Conservation (phyloP, 768 basidiomycete genomes). For the Gelatoporia subvermispora region DNA sequence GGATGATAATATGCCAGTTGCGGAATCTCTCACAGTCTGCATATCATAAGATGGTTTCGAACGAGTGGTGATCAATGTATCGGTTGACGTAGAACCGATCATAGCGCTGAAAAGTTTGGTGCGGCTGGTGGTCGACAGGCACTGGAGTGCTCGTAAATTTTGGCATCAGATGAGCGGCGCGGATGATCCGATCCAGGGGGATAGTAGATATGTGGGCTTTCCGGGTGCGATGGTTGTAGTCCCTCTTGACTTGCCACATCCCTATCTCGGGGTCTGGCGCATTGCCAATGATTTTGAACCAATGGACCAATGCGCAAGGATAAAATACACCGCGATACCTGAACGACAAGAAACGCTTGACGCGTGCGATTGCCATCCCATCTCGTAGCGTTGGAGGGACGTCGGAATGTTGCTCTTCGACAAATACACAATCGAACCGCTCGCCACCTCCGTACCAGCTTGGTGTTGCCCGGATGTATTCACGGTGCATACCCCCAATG, state of each 20-base stretch:
- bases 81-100: conserved; percentile 8
- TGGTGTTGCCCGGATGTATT: conserved; percentile 17
- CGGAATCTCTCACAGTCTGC: too few relatives aligned
- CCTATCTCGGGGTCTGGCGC: conserved; percentile 18
- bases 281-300: not conserved
- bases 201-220: too few relatives aligned
- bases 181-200: conserved; percentile 9
- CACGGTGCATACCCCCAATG: conserved; percentile 17
- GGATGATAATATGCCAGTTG: too few relatives aligned
- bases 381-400: too few relatives aligned
- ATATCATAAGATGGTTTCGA: conserved; percentile 9
- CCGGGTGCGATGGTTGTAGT: conserved; percentile 15
- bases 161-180: conserved; percentile 23
- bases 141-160: not conserved
- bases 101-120: conserved; percentile 5
- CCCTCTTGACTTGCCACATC: conserved; percentile 23
- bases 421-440: conserved; percentile 17
- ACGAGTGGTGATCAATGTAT: conserved; percentile 11
- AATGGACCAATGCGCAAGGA: conserved; percentile 10
- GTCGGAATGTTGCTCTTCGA: conserved; percentile 3
- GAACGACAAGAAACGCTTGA: conserved; percentile 24
- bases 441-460: conserved; percentile 13
- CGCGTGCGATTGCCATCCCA: conserved; percentile 11
- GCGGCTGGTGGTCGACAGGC: not conserved
- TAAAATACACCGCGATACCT: conserved; percentile 10